Evolutionary conservation across 2,329 filamentous ascomycete genomes (phyloP), one percentile per base, ranked within the genome.

Genomic region (Dichotomopilus funicola): DNA sequence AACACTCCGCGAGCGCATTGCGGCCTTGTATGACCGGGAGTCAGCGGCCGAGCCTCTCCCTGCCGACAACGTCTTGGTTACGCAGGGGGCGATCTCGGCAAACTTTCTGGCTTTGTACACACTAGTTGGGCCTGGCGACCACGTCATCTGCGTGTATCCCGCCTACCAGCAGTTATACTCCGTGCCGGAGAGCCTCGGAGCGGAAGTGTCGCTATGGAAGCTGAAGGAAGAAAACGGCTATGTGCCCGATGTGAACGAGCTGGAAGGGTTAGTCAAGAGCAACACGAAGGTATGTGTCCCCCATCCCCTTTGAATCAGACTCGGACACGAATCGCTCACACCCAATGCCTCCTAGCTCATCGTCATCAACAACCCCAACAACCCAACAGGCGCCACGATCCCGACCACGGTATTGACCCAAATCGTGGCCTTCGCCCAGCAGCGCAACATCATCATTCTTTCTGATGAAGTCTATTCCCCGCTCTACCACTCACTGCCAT

Each of bases 141-240:
- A 95, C 75, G 87, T 92, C 47, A 80, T 95, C 56, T 94, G 88
- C 65, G 87, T 94, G 56, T 89, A 91, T 67, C 90, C 91, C 10
- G 92, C 89, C 0, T 95, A 94, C 65, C 88, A 94, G 68, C 89
- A 94, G 64, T 78, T 95, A 1, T 94, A 92, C 66, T 76, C 83
- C 8, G 81, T 95, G 0, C 89, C 90, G 0, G 76, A 78, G 61
- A 86, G 83, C 40, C 72, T 95, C 5, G 89, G 90, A 0, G 89
- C 88, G 1, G 81, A 89, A 56, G 87, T 95, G 12, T 83, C 84
- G 43, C 69, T 92, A 9, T 95, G 90, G 90, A 83, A 81, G 66
- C 76, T 89, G 7, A 78, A 77, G 49, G 76, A 80, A 41, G 75
- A 82, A 27, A 78, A 88, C 49, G 77, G 79, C 12, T 94, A 86